Evolutionary conservation across 2,329 filamentous ascomycete species (phyloP).

Genomic region (Botrytis aclada): DNA sequence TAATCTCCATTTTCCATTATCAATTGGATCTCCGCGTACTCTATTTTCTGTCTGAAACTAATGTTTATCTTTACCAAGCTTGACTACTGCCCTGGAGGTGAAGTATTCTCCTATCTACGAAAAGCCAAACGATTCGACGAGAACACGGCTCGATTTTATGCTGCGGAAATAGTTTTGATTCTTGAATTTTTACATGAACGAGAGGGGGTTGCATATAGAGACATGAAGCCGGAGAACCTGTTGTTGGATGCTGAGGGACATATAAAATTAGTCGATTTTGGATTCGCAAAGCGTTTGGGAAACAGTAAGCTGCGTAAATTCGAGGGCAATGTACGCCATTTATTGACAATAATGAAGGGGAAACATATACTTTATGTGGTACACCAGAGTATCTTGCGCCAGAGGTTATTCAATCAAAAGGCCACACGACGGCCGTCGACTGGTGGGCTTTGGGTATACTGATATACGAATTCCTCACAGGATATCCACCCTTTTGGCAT

Average conservation of each 20-base stretch:
- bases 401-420: slow-evolving; percentile 81
- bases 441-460: slow-evolving; percentile 87
- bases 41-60: neutral
- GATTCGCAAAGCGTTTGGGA: slow-evolving; percentile 77
- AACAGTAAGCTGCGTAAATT: slow-evolving; percentile 42
- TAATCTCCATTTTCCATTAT: neutral
- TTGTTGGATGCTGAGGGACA: slow-evolving; percentile 74
- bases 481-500: slow-evolving; percentile 84
- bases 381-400: slow-evolving; percentile 82
- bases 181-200: slow-evolving; percentile 77
- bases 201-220: slow-evolving; percentile 75
- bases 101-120: slow-evolving; percentile 80
- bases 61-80: slow-evolving; percentile 42
- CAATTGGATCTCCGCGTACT: neutral
- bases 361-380: slow-evolving; percentile 73
- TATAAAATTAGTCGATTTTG: slow-evolving; percentile 81
- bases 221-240: slow-evolving; percentile 82
- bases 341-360: slow-evolving; percentile 21
- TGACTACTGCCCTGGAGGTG: slow-evolving; percentile 79
- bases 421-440: slow-evolving; percentile 72
- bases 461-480: slow-evolving; percentile 80
- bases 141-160: slow-evolving; percentile 74
- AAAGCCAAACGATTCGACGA: slow-evolving; percentile 78
- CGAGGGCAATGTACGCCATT: neutral
- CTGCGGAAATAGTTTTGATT: slow-evolving; percentile 78